Conservation (phyloP, 768 basidiomycete genomes). For the Auricularia heimuer region DNA sequence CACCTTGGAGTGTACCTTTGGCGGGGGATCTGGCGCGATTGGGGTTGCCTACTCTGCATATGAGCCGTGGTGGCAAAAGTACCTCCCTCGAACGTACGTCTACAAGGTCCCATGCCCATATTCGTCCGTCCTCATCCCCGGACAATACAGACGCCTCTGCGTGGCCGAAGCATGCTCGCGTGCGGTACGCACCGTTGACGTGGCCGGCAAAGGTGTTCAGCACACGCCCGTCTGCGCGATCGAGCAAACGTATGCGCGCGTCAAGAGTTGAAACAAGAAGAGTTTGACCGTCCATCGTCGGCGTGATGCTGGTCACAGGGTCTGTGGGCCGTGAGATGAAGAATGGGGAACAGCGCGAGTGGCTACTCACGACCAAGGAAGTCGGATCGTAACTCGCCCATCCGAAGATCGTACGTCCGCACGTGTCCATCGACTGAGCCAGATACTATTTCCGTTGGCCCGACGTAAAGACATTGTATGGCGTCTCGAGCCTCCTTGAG, state of each 20-base stretch:
- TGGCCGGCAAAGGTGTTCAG: constrained; percentile 83
- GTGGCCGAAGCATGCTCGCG: constrained; percentile 72
- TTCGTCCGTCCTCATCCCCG: constrained; percentile 81
- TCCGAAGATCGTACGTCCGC: constrained; percentile 89
- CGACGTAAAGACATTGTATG: constrained; percentile 69
- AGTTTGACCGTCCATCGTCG: constrained; percentile 71
- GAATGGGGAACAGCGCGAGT: neutral
- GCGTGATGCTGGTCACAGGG: constrained; percentile 75
- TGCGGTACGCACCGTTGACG: constrained; percentile 62
- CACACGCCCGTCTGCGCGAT: constrained; percentile 68
- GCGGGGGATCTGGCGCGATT: constrained; percentile 63
- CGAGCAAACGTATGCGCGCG: constrained; percentile 78
- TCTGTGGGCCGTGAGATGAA: constrained; percentile 33
- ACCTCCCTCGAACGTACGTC: constrained; percentile 44
- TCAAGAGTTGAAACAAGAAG: constrained; percentile 78
- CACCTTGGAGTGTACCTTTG: constrained; percentile 65
- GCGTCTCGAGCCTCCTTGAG: constrained; percentile 84
- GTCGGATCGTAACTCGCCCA: constrained; percentile 82
- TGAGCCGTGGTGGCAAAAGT: neutral
- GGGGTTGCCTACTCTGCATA: constrained; percentile 47
- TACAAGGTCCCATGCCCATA: constrained; percentile 92
- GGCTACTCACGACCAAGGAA: constrained; percentile 72
- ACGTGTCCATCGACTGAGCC: constrained; percentile 90
- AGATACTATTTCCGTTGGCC: constrained; percentile 54
- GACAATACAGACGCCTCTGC: constrained; percentile 72